These are phyloP conservation scores for Agaricus sinodeliciosus DNA, from an alignment of 768 basidiomycete genomes.

Conservation along the genomic window DNA sequence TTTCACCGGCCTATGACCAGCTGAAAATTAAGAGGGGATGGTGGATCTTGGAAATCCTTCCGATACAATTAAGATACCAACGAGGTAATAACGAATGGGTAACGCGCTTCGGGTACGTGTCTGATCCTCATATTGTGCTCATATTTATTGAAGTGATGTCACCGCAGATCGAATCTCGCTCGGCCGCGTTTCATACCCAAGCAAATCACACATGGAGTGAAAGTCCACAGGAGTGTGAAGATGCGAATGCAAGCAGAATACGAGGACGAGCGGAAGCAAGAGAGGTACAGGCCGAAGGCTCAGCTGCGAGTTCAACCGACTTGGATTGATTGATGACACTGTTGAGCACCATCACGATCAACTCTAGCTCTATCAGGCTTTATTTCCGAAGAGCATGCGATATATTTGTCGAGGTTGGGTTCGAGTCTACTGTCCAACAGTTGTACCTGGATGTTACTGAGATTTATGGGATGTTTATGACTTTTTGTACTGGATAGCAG, in stretches of 20 bases:
- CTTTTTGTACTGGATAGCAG: too few species aligned
- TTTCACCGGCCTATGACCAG: slow-evolving; percentile 55
- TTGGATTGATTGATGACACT: slow-evolving; percentile 15
- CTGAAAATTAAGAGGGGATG: slow-evolving; percentile 38
- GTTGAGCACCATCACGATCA: too few species aligned
- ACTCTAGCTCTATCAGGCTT: too few species aligned
- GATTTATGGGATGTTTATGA: too few species aligned
- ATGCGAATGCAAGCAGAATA: slow-evolving; percentile 47
- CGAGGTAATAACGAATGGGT: slow-evolving; percentile 30
- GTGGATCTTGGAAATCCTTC: slow-evolving; percentile 66
- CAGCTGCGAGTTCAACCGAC: slow-evolving; percentile 18
- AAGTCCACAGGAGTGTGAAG: slow-evolving; percentile 46
- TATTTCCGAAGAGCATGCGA: too few species aligned
- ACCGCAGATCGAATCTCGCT: slow-evolving; percentile 29
- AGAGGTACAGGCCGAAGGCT: slow-evolving; percentile 22
- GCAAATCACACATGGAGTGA: slow-evolving; percentile 32
- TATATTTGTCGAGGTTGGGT: too few species aligned
- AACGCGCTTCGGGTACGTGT: slow-evolving; percentile 25
- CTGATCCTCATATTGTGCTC: background rate
- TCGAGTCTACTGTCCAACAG: too few species aligned
- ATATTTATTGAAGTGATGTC: background rate
- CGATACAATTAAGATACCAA: slow-evolving; percentile 37
- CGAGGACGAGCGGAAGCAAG: slow-evolving; percentile 23
- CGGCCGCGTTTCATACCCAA: slow-evolving; percentile 32
- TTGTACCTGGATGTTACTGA: too few species aligned